Evolutionary conservation across 2,329 filamentous ascomycete species (phyloP), one percentile per base, ranked within the genome.

Genomic region (Fusarium drepaniforme): DNA sequence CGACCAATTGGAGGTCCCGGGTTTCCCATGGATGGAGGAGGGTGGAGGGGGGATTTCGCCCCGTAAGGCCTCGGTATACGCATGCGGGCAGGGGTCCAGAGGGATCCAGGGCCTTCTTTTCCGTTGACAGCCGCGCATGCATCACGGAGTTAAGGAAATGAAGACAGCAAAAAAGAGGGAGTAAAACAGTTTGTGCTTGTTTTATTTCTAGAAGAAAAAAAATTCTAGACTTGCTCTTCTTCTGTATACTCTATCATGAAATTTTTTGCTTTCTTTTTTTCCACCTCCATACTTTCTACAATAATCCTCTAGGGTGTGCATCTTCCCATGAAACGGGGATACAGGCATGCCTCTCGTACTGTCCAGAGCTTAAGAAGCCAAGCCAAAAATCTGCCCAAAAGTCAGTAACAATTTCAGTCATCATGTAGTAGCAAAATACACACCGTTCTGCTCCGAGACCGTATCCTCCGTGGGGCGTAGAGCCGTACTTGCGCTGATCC

Each of bases 401-500:
- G 72, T 74, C 30, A 74, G 72, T 30, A 46, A 21, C 23, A 3
- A 12, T 11, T 16, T 44, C 15, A 28, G 16, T 51, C 46, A 51
- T 28, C 5, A 49, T 44, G 16, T 21, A 35, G 18, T 5, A 3
- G 2, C 11, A 5, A 18, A 33, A 12, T 11, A 9, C 15, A 5
- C 65, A 74, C 72, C 96, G 91, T 88, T 98, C 96, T 62, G 98
- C 89, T 77, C 97, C 97, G 59, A 99, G 89, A 64, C 96, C 96
- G 83, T 98, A 98, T 66, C 96, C 96, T 74, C 95, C 95, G 84
- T 98, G 96, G 33, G 95, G 95, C 53, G 93, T 95, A 65, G 93
- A 95, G 66, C 97, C 97, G 82, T 98, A 79, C 94, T 97, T 97
- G 82, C 96, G 90, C 90, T 98, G 95, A 86, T 98, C 97, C 37